Base-by-base conservation (phyloP, 1,284 basidiomycete genomes). In the Rugiboletus extremiorientalis region DNA sequence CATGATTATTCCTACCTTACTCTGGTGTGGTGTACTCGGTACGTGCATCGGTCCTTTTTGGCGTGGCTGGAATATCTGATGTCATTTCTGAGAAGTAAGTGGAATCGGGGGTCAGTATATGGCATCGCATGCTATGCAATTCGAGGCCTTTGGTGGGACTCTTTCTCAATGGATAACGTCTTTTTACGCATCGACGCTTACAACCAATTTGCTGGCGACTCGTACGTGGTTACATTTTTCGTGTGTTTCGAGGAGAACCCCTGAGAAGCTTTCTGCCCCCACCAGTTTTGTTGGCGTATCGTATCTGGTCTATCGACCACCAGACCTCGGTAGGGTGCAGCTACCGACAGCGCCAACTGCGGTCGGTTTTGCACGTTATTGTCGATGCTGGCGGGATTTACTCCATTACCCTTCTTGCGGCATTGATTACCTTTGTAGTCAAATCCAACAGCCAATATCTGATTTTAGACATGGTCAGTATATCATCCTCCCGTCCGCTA, bases 11-110 rank as follows among this genome's bases (percentile, higher is more conserved):
- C 61, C 61, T 10, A 18, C 30, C 8, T 9, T 62, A 16, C 49
- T 63, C 31, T 63, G 58, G 53, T 62, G 58, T 43, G 40, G 34
- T 16, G 52, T 63, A 27, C 36, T n/a, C 14, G 45, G 61, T 62
- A 18, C 20, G 61, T 28, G 10, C 14, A 0, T 15, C 23, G n/a
- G n/a, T 30, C 9, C 2, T 25, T 11, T 22, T 28, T 23, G 5
- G 27, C 10, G 36, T 20, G 20, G 27, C 20, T n/a, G n/a, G n/a
- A n/a, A n/a, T n/a, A n/a, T n/a, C 38, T 38, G 31, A 11, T 16
- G 18, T 6, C 14, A 46, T 27, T 62, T 25, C 22, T 36, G 33
- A 16, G 14, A 43, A 62, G 60, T 50, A 18, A 63, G 58, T 18
- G 60, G 60, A 22, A 31, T 62, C 16, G 49, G 12, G 30, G 20